Base-by-base conservation (phyloP, 2,329 filamentous ascomycete species). In the Alternaria longipes region DNA sequence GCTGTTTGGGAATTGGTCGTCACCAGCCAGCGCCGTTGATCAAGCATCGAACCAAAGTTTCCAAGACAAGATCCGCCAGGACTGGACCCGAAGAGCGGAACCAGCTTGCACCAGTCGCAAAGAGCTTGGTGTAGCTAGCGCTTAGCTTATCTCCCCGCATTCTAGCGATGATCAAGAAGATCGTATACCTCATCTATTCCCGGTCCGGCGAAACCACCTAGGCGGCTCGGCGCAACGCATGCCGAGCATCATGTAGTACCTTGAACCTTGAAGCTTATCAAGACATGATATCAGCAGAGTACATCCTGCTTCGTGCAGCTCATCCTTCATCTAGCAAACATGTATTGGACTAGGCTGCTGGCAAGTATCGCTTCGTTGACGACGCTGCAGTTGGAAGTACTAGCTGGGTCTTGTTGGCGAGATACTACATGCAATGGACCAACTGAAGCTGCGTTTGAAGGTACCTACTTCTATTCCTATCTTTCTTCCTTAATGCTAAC, bases 341-440 rank as follows among this genome's bases (percentile, higher is more conserved):
- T 42, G 26, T 22, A 22, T 18, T 38, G 42, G 14, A 6, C 16
- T n/a, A 53, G 4, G 12, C 30, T 14, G 8, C 11, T n/a, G n/a
- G 34, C 49, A 9, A 28, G 14, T 20, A 8, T 54, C 4, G 40
- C 51, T 12, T 9, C 28, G 20, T 12, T 61, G 8, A 26, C 45
- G 26, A 44, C 26, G 18, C n/a, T 62, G 3, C 45, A 41, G 5
- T 16, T 40, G 4, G 2, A 51, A 5, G 24, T 24, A 11, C 12
- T 56, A 4, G 63, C 62, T 38, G 56, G 63, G 47, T 46, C 54
- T 57, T 89, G 87, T 70, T 89, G 87, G 87, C 79, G 84, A 60
- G 73, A 87, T 55, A 85, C 84, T 2, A 72, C 80, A 20, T 90
- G 87, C 69, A 83, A 79, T 20, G 83, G 83, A 4, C 83, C 85